Conservation (phyloP, 202 grass and related monocot species). For the Brachypodium distachyon region DNA sequence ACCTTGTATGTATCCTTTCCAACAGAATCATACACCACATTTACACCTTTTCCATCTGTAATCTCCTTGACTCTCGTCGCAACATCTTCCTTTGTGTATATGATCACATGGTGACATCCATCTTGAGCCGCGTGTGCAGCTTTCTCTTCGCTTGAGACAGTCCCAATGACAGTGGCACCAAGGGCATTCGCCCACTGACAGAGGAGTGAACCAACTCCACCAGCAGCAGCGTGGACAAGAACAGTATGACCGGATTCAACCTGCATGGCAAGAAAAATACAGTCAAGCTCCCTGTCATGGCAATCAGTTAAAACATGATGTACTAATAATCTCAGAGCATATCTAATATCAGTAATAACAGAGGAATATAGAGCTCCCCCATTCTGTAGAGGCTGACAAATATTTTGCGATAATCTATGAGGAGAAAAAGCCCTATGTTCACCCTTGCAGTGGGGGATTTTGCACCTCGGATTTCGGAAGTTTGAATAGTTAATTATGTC, state of each 20-base stretch:
- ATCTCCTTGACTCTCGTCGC: constrained; percentile 60
- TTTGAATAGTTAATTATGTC: background rate
- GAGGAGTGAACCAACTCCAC: constrained; percentile 74
- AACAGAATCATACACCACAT: constrained; percentile 76
- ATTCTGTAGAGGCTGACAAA: background rate
- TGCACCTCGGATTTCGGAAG: background rate
- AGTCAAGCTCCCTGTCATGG: background rate
- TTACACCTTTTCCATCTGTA: constrained; percentile 55
- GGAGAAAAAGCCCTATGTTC: background rate
- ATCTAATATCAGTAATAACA: background rate
- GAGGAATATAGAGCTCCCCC: background rate
- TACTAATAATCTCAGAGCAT: background rate
- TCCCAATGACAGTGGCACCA: constrained; percentile 70
- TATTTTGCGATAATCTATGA: background rate
- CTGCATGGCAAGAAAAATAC: constrained; percentile 2
- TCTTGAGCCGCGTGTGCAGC: constrained; percentile 54
- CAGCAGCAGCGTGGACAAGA: constrained; percentile 68
- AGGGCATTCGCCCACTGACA: constrained; percentile 81
- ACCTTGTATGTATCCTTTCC: constrained; percentile 87
- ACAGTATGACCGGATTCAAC: constrained; percentile 49
- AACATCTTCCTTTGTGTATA: constrained; percentile 68
- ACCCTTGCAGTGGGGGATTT: background rate
- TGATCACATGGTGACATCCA: constrained; percentile 61
- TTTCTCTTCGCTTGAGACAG: constrained; percentile 67
- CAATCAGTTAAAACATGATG: background rate